Base-by-base conservation (phyloP, 1,284 basidiomycete species). In the Ganoderma boninense region DNA sequence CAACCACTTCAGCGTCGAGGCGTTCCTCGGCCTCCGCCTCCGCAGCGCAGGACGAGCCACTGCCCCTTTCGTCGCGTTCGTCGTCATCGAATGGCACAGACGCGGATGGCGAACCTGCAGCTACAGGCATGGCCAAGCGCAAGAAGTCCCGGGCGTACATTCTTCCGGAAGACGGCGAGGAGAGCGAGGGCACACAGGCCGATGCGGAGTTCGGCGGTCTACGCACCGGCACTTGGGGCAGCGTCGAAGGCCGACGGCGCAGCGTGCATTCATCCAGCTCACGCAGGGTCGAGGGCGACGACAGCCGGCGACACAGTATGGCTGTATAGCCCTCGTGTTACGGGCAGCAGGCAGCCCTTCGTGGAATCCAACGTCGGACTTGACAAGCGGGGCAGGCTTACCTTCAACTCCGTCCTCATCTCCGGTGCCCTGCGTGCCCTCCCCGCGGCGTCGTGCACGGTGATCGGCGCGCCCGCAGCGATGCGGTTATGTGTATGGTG, bases 131-230 rank as follows among this genome's bases (percentile, higher is more conserved):
- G 11, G 75, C 86, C 62, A 87, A 83, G 73, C 83, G 85, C 68
- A 88, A 88, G 78, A 90, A 87, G 74, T 87, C 87, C 5, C 83
- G 85, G 62, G 82, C 84, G 13, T 82, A 84, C 72, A 64, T 84
- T 4, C 74, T 84, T 1, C 82, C 84, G 62, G 89, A 89, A 1
- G 87, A 87, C 13, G 86, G 87, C 32, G 87, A 87, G 0, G 85
- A 86, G 71, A 89, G 88, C 74, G 91, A 90, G 56, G 90, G 89
- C 3, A 85, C 84, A 23, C 87, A 92, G 73, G 91, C 90, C 6
- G 91, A 92, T 78, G 89, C 84, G 23, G 91, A 93, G 79, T 90
- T 85, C 71, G 83, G 83, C 61, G 80, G 79, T 32, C 74, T 78
- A 64, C 80, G 77, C 62, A 73, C 75, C 62, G 74, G 74, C 4